A percentile compares a stretch with the other conserved stretches of the same genome.
phyloP scores from a whole-genome alignment of 148 eudicot genomes.

The Fagopyrum homotropicum region DNA sequence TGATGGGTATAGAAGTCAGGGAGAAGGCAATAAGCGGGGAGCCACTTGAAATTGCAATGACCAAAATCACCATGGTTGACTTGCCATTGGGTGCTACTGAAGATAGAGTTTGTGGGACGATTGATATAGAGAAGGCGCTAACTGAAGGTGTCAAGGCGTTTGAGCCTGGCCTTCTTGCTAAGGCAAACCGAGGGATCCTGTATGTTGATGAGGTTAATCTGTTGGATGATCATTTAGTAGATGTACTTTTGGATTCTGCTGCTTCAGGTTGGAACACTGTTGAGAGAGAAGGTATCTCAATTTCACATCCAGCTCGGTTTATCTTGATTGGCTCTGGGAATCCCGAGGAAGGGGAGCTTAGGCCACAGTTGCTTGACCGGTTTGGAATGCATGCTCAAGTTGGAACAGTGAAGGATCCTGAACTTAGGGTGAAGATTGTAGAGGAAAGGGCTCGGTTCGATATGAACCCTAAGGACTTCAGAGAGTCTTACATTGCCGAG shows the following conservation, averaged over 20 bases:
- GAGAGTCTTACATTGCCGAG: slow-evolving; percentile 55
- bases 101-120: slow-evolving; percentile 95
- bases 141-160: slow-evolving; percentile 94
- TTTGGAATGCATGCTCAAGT: slow-evolving; percentile 98
- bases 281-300: slow-evolving; percentile 91
- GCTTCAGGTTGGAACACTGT: slow-evolving; percentile 98
- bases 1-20: slow-evolving; percentile 81
- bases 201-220: slow-evolving; percentile 92
- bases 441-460: slow-evolving; percentile 89
- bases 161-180: slow-evolving; percentile 96
- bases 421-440: slow-evolving; percentile 89
- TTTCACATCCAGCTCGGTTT: slow-evolving; percentile 90
- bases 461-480: slow-evolving; percentile 67
- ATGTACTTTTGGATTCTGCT: slow-evolving; percentile 91
- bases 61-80: slow-evolving; percentile 96
- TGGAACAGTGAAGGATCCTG: slow-evolving; percentile 89
- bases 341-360: slow-evolving; percentile 88
- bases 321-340: slow-evolving; percentile 85
- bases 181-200: slow-evolving; percentile 84
- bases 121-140: slow-evolving; percentile 90
- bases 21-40: slow-evolving; percentile 68
- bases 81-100: slow-evolving; percentile 92
- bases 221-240: slow-evolving; percentile 83
- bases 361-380: slow-evolving; percentile 86
- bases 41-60: slow-evolving; percentile 38